Base-by-base conservation (phyloP, 2,329 filamentous ascomycete genomes). In the Neonectria ditissima region DNA sequence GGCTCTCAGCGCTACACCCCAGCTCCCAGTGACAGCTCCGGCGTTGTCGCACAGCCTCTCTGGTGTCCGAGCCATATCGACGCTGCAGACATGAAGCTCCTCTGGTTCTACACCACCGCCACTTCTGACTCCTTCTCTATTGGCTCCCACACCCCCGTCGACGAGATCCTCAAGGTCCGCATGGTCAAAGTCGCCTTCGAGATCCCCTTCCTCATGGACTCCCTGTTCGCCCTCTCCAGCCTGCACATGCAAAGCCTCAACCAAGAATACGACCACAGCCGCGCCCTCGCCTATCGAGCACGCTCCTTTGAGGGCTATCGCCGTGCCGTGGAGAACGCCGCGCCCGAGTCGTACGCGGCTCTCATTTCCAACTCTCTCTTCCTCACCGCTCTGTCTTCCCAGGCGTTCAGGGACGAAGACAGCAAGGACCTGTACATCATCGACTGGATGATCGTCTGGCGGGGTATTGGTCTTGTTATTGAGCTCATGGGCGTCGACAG, bases 371-470 rank as follows among this genome's bases (percentile, higher is more conserved):
- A 81, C 61, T 86, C 86, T 2, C 77, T 88, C 8, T 72, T 88
- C 16, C 79, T 87, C 62, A 82, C 81, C 26, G 84, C 80, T 6
- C 75, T 87, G 5, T 82, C 84, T 10, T 83, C 83, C 5, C 79
- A 86, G 57, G 77, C 76, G 55, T 87, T 88, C 70, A 80, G 84
- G 4, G 82, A 85, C n/a, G 73, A 77, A 0, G 77, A 82, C 51
- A 73, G 74, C 18, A 79, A 77, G 47, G 79, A 80, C 2, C 78
- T 87, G 2, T 86, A 83, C 68, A 81, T 87, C 30, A 73, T 87
- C 47, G 82, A 87, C 70, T 88, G 86, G 85, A 84, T 87, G 75
- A 69, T 81, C 3, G 78, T 88, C 13, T 88, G 85, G 85, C 78
- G 81, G 10, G 86, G 86, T 10, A 87, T 80, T 26, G 79, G 83